Percentiles rank a stretch among this genome's conserved stretches.
These are phyloP conservation scores for Syzygium oleosum DNA, from an alignment of 345 rosid species.

Conservation along the genomic window DNA sequence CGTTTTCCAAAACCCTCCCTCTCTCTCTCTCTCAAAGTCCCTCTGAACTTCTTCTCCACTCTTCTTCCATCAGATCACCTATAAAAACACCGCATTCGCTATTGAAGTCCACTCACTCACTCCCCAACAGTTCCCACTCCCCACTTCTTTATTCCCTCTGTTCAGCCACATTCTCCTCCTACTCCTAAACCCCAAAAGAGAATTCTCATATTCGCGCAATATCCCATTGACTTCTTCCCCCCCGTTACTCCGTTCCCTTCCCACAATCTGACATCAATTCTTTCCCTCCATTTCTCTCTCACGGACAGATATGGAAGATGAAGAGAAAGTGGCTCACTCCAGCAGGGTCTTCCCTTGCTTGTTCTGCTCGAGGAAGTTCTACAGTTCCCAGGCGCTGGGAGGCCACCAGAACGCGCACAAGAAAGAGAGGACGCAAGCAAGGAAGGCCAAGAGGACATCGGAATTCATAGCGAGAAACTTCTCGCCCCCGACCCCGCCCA, in stretches of 20 bases:
- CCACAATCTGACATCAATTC: background rate
- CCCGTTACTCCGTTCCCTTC: background rate
- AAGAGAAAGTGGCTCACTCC: slow-evolving; percentile 3
- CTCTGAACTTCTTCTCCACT: background rate
- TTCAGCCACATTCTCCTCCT: background rate
- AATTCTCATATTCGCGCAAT: background rate
- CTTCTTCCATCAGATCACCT: background rate
- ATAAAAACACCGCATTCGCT: slow-evolving; percentile 11
- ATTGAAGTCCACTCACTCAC: background rate
- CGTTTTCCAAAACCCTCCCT: slow-evolving; percentile 32
- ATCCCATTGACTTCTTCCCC: background rate
- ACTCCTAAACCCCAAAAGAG: background rate
- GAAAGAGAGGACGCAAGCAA: slow-evolving; percentile 71
- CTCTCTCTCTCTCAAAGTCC: background rate
- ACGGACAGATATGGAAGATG: slow-evolving; percentile 26
- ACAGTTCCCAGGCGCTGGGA: slow-evolving; percentile 89
- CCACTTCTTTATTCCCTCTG: background rate
- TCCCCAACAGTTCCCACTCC: background rate
- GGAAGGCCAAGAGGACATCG: slow-evolving; percentile 55
- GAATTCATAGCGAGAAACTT: slow-evolving; percentile 13
- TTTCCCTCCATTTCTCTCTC: background rate
- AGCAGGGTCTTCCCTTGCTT: slow-evolving; percentile 57
- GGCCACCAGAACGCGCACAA: slow-evolving; percentile 98
- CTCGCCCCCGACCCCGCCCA: slow-evolving; percentile 22
- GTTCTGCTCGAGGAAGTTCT: slow-evolving; percentile 77